Evolutionary conservation across 2,329 filamentous ascomycete genomes (phyloP), one percentile per base, ranked within the genome.

Genomic region (Fulvia fulva): DNA sequence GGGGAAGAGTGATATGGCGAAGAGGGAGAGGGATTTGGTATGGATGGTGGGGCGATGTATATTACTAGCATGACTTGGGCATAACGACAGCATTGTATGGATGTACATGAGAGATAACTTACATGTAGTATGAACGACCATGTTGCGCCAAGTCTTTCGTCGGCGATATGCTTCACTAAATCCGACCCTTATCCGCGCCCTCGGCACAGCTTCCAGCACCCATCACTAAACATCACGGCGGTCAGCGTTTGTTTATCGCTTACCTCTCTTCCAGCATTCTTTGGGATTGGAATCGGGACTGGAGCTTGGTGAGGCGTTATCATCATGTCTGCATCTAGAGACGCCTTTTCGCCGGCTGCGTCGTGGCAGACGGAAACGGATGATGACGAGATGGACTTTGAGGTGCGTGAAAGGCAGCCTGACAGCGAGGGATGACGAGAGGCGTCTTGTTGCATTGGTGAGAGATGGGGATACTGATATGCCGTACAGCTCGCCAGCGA

Each of bases 321-420:
- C 8, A 52, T 23, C 23, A 63, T 60, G 58, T 61, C 61, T 14
- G 44, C 56, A 8, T 56, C 56, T 11, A 34, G 56, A 34, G 53
- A 63, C 34, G 54, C 41, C 23, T 59, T 63, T 28, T 62, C 63
- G 19, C 63, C 61, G 16, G 52, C 55, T 30, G 53, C 51, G 26
- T 63, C 60, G 14, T 66, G 64, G 65, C 61, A 63, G 51, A 66
- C 64, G 28, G 61, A 65, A n/a, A 59, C 57, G n/a, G 65, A 67
- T 64, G 76, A 78, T 73, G 78, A 82, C 72, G 79, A 81, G 70
- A 79, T 80, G 75, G 79, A 81, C 62, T 80, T 77, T 70, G 73
- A 80, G 65, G 69, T 71, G 59, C 56, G 59, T 22, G n/a, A 23
- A 19, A n/a, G 22, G 47, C n/a, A 32, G 52, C 23, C 26, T 22